These are phyloP conservation scores for Salix suchowensis DNA, from an alignment of 345 rosid genomes.

Conservation along the genomic window DNA sequence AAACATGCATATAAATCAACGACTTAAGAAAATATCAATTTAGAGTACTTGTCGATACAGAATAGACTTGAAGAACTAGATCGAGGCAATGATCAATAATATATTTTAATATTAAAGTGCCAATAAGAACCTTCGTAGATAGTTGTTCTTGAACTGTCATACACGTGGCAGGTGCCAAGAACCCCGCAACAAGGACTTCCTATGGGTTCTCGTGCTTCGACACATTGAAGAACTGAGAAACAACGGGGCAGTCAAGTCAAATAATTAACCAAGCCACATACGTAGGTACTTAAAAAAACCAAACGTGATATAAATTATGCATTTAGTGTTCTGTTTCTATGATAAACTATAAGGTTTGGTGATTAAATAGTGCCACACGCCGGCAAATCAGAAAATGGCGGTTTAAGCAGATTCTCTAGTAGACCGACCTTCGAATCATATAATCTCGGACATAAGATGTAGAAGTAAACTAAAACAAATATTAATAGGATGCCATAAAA, in stretches of 20 bases:
- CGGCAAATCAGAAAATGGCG: constrained; percentile 49
- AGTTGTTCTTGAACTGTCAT: constrained; percentile 37
- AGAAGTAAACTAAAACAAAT: background rate
- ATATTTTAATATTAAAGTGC: background rate
- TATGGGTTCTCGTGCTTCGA: constrained; percentile 22
- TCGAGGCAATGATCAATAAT: too few species aligned
- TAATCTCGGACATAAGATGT: constrained; percentile 14
- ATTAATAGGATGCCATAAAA: background rate
- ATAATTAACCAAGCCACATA: constrained; percentile 11
- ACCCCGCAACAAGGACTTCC: constrained; percentile 7
- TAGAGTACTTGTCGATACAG: too few species aligned
- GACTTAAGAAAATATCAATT: too few species aligned
- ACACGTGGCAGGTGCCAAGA: constrained; percentile 36
- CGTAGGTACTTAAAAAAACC: background rate
- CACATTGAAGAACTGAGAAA: background rate
- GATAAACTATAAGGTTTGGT: background rate
- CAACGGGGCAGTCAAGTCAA: constrained; percentile 27
- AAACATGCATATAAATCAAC: too few species aligned
- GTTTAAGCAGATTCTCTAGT: constrained; percentile 30
- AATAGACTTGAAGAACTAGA: too few species aligned
- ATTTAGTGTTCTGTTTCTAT: background rate
- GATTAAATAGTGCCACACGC: constrained; percentile 21
- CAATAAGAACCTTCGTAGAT: background rate
- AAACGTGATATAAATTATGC: constrained; percentile 2
- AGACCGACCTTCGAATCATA: constrained; percentile 35